A percentile compares a stretch with the other conserved stretches of the same genome.
These are phyloP conservation scores for Pyricularia sp. DNA, from an alignment of 2,329 filamentous ascomycete genomes.

Conservation along the genomic window DNA sequence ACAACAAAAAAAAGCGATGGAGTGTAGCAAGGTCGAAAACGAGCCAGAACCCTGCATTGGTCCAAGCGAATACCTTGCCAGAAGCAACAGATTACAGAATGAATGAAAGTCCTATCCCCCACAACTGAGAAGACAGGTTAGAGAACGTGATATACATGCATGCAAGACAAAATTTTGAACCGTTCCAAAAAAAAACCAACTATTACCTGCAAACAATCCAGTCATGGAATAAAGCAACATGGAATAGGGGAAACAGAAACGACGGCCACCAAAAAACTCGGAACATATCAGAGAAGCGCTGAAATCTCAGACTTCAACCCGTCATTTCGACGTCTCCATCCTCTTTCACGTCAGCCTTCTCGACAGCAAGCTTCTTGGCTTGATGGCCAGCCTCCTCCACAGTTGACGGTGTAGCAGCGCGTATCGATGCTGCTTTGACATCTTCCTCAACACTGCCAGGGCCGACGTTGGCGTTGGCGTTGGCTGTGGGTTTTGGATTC, in stretches of 20 bases:
- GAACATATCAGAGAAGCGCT: background rate
- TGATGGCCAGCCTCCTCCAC: background rate
- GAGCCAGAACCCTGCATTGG: background rate
- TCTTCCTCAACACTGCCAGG: background rate
- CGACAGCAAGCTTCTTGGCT: background rate
- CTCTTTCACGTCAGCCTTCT: background rate
- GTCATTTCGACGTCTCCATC: background rate
- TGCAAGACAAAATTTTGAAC: background rate
- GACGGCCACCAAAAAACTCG: background rate
- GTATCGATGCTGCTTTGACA: background rate
- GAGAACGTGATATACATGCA: background rate
- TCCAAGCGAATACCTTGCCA: background rate
- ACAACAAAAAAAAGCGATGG: background rate
- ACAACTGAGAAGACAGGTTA: background rate
- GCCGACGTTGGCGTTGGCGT: background rate
- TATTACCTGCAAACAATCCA: background rate
- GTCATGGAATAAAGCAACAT: background rate
- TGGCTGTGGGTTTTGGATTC: conserved; percentile 30
- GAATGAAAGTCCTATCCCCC: background rate
- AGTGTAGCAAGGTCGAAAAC: background rate
- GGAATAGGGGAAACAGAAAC: background rate
- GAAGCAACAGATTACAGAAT: background rate
- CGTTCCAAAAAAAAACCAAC: background rate
- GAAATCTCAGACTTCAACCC: background rate
- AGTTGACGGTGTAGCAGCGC: background rate